Percentiles rank a stretch among this genome's conserved stretches.
Evolutionary conservation across 192 early-diverging fungal genomes (phyloP).

Genomic region (Coemansia sp.): DNA sequence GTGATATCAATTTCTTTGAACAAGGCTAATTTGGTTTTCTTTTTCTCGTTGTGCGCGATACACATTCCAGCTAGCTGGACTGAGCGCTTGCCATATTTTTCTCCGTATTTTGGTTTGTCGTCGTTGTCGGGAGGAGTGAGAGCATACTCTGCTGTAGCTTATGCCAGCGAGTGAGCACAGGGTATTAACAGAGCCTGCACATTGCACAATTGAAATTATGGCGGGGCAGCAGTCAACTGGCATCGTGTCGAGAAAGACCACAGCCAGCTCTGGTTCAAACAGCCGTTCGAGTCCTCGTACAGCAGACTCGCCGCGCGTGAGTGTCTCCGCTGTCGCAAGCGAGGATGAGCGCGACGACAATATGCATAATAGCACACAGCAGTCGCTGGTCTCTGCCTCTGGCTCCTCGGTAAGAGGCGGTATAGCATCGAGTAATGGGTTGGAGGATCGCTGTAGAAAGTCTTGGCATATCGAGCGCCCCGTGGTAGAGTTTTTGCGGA

Average conservation of each 20-base stretch:
- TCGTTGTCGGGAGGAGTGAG: background rate
- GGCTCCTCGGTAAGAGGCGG: background rate
- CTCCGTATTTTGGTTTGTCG: background rate
- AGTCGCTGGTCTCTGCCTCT: background rate
- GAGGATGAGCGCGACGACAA: background rate
- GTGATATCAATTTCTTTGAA: background rate
- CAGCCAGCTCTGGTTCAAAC: background rate
- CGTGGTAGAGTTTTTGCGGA: background rate
- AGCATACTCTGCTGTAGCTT: slow-evolving; percentile 1
- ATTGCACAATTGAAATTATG: slow-evolving; percentile 47
- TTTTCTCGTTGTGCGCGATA: background rate
- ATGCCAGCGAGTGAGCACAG: slow-evolving; percentile 24
- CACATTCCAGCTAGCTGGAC: background rate
- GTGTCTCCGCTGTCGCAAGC: background rate
- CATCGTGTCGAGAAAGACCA: background rate
- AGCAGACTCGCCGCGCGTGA: background rate
- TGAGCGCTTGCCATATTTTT: background rate
- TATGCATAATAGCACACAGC: background rate
- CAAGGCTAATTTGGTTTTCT: background rate
- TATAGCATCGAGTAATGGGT: background rate
- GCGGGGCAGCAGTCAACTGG: slow-evolving; percentile 6
- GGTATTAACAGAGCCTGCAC: slow-evolving; percentile 2
- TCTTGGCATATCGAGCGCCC: background rate
- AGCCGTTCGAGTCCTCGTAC: background rate
- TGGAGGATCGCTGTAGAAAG: background rate